Conservation (phyloP, 495 filamentous ascomycete genomes). For the Bacidia rubella region DNA sequence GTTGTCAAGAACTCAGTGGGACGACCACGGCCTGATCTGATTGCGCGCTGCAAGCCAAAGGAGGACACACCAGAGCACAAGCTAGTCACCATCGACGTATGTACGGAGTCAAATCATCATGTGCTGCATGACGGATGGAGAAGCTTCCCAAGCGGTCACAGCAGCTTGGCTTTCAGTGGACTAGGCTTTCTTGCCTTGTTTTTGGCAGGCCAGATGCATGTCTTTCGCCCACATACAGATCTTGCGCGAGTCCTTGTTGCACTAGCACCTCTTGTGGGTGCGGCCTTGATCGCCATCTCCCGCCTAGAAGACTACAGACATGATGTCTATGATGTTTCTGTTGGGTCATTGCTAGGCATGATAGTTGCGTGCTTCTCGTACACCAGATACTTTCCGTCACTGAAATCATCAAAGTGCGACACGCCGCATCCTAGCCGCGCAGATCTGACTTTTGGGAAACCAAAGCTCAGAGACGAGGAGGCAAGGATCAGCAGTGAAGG, state of each 20-base stretch:
- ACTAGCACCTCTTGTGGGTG: constrained; percentile 59
- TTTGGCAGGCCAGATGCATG: constrained; percentile 62
- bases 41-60: constrained; percentile 70
- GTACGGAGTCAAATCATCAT: constrained; percentile 65
- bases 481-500: constrained; percentile 15
- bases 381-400: constrained; percentile 48
- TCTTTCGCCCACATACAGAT: constrained; percentile 64
- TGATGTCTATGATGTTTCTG: constrained; percentile 82
- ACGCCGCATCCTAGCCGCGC: constrained; percentile 36
- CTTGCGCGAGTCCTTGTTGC: constrained; percentile 44
- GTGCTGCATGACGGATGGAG: constrained; percentile 85
- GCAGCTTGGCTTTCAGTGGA: constrained; percentile 72
- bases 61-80: constrained; percentile 47
- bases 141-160: constrained; percentile 83
- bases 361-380: constrained; percentile 72
- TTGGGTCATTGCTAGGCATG: constrained; percentile 61
- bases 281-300: constrained; percentile 79
- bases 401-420: constrained; percentile 38
- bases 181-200: constrained; percentile 75
- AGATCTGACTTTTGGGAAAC: constrained; percentile 29
- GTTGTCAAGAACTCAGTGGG: constrained; percentile 86
- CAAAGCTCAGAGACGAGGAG: constrained; percentile 36
- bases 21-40: constrained; percentile 77
- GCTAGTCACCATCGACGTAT: constrained; percentile 63
- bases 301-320: constrained; percentile 88